phyloP scores from a whole-genome alignment of 345 rosid species.

The Jatropha curcas region DNA sequence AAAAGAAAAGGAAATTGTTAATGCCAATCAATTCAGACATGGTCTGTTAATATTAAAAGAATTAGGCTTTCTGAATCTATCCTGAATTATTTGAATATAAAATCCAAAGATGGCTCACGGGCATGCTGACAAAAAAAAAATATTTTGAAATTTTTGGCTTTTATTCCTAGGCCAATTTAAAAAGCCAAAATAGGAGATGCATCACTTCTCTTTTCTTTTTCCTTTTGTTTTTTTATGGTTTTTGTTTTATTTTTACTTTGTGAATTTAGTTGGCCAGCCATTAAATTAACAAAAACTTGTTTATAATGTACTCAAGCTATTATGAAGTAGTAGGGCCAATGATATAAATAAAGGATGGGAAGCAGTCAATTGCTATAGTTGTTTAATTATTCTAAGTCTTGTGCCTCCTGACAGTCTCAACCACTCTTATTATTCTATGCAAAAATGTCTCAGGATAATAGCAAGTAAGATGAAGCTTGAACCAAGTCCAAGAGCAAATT shows the following conservation, averaged over 20 bases:
- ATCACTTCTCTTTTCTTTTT: not conserved
- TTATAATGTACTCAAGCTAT: constrained; percentile 3
- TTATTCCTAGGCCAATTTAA: not conserved
- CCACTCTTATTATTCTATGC: constrained; percentile 6
- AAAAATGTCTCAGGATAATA: not conserved
- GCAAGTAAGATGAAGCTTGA: not conserved
- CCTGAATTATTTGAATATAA: not conserved
- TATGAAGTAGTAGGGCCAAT: constrained; percentile 4
- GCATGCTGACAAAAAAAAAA: no score
- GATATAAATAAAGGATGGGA: constrained; percentile 7
- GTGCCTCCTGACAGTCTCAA: constrained; percentile 12
- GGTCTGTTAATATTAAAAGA: not conserved
- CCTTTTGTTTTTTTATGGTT: not conserved
- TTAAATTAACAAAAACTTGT: not conserved
- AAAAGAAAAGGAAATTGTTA: not conserved
- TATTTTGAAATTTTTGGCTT: no score
- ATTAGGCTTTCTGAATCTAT: not conserved
- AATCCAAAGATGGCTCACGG: not conserved
- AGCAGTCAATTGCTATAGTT: constrained; percentile 22
- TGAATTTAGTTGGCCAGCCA: not conserved
- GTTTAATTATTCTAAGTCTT: not conserved
- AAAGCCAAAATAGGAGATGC: not conserved
- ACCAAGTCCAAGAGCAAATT: not conserved
- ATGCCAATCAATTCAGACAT: not conserved
- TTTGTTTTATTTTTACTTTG: not conserved